phyloP scores from a whole-genome alignment of 2,329 filamentous ascomycete genomes.

The Zasmidium cellare region DNA sequence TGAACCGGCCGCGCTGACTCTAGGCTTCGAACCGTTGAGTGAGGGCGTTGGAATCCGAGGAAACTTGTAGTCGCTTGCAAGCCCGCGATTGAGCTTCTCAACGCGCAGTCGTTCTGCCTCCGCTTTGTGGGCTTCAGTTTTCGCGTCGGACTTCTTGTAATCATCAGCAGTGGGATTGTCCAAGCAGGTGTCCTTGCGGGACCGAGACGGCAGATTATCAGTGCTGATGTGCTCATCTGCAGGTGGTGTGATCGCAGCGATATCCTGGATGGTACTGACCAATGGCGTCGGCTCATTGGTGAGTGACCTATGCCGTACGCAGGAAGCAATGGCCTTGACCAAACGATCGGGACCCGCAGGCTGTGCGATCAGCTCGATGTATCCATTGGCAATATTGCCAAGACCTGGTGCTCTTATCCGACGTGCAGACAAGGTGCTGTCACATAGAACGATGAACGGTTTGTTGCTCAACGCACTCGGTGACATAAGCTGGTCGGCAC shows the following conservation, averaged over 20 bases:
- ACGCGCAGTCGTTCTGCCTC: constrained; percentile 1
- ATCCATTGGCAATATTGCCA: constrained; percentile 18
- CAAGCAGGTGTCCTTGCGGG: constrained; percentile 1
- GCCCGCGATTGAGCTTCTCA: constrained; percentile 13
- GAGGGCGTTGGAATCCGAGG: constrained; percentile 22
- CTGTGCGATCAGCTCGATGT: constrained; percentile 28
- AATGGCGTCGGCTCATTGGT: constrained; percentile 7
- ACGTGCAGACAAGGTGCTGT: constrained; percentile 26
- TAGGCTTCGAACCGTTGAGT: constrained; percentile 17
- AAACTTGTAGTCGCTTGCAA: constrained; percentile 22
- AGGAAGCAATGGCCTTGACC: constrained; percentile 22
- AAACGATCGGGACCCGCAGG: constrained; percentile 27
- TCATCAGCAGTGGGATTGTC: background rate
- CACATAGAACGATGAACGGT: constrained; percentile 27
- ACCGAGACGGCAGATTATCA: background rate
- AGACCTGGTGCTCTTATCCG: constrained; percentile 21
- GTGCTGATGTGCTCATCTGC: background rate
- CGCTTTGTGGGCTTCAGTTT: background rate
- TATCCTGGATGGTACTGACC: constrained; percentile 13
- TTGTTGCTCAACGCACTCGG: constrained; percentile 20
- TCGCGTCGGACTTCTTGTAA: background rate
- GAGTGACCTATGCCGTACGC: constrained; percentile 14
- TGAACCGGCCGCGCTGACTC: constrained; percentile 6
- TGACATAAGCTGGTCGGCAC: constrained; percentile 15
- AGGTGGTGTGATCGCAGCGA: constrained; percentile 14